Evolutionary conservation across 2,329 filamentous ascomycete species (phyloP).

Genomic region (Aureobasidium sp.): DNA sequence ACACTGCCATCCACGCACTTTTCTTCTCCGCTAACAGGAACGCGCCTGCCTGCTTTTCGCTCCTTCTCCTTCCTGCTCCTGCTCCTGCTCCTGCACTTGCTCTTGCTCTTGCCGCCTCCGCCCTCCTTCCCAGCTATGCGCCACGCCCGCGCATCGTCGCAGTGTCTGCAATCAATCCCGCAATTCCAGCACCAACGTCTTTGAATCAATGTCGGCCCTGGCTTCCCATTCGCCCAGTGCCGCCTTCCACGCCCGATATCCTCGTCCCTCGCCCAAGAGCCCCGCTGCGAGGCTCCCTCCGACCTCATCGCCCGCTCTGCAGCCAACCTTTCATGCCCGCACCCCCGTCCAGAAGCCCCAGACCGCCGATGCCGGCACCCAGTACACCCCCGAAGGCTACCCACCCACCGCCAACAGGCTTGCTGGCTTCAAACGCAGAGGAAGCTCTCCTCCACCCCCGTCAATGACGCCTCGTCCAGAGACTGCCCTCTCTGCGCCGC

Average conservation of each 20-base stretch:
- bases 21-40: too few species aligned
- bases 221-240: conserved; percentile 28
- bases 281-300: not conserved
- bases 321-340: conserved; percentile 9
- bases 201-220: conserved; percentile 25
- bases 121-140: conserved; percentile 16
- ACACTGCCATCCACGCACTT: too few species aligned
- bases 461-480: conserved; percentile 22
- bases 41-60: not conserved
- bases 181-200: not conserved
- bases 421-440: conserved; percentile 21
- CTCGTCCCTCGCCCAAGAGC: conserved; percentile 1
- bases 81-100: too few species aligned
- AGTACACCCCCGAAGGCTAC: conserved; percentile 47
- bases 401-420: conserved; percentile 34
- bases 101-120: not conserved
- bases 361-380: conserved; percentile 44
- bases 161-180: not conserved
- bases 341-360: conserved; percentile 14
- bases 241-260: conserved; percentile 17
- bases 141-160: conserved; percentile 13
- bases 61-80: not conserved
- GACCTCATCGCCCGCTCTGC: conserved; percentile 6
- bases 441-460: conserved; percentile 28
- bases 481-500: not conserved